A percentile compares a stretch with the other conserved stretches of the same genome.
Evolutionary conservation across 805 yeast genomes (phyloP).

Genomic region (Candida loeiensis): DNA sequence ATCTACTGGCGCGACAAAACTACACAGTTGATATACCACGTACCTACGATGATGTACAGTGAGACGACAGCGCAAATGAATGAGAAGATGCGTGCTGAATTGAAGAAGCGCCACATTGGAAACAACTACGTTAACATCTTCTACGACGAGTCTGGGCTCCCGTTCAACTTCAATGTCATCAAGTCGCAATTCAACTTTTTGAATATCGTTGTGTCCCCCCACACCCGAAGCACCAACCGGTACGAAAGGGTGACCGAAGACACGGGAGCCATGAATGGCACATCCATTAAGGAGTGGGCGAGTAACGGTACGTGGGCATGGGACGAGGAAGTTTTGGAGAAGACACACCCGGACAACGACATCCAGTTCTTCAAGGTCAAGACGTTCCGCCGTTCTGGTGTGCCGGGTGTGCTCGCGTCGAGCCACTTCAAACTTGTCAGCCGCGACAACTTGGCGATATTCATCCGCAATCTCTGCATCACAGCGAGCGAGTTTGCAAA

Average conservation of each 20-base stretch:
- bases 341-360: conserved; percentile 9
- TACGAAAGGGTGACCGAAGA: conserved; percentile 7
- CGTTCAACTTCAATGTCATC: conserved; percentile 67
- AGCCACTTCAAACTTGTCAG: conserved; percentile 70
- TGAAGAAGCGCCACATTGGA: conserved; percentile 83
- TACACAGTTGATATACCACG: conserved; percentile 71
- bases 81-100: conserved; percentile 27
- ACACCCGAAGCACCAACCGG: conserved; percentile 19
- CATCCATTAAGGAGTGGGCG: not conserved
- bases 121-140: conserved; percentile 78
- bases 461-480: conserved; percentile 63
- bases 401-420: conserved; percentile 74
- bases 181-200: conserved; percentile 80
- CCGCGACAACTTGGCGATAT: conserved; percentile 54
- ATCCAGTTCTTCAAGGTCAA: conserved; percentile 54
- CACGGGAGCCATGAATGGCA: not conserved
- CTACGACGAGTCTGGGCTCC: conserved; percentile 67
- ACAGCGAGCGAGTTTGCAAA: conserved; percentile 70
- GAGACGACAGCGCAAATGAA: conserved; percentile 30
- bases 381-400: conserved; percentile 59
- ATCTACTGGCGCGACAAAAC: conserved; percentile 69
- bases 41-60: conserved; percentile 79
- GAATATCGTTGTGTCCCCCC: conserved; percentile 74
- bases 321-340: conserved; percentile 3
- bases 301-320: conserved; percentile 5